Percentiles rank a stretch among this genome's conserved stretches.
Evolutionary conservation across 2,329 filamentous ascomycete genomes (phyloP).

Genomic region (Paecilomyces formosus): DNA sequence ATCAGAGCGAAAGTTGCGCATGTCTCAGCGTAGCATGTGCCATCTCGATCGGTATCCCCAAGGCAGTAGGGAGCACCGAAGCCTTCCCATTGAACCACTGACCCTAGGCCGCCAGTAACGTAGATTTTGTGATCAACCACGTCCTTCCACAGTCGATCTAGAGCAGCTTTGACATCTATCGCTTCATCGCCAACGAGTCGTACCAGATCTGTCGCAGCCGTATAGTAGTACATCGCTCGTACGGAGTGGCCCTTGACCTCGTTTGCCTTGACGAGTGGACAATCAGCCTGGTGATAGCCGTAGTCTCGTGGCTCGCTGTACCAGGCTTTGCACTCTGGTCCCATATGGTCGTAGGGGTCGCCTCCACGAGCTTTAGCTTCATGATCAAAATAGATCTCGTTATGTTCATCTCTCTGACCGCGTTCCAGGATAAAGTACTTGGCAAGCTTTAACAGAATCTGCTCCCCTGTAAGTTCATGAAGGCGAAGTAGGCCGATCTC

Average conservation of each 20-base stretch:
- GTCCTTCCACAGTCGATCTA: conserved; percentile 50
- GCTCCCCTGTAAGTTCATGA: conserved; percentile 31
- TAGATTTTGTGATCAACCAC: conserved; percentile 58
- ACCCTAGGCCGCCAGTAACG: conserved; percentile 54
- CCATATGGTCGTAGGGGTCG: background rate
- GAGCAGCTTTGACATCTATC: conserved; percentile 27
- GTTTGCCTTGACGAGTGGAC: conserved; percentile 46
- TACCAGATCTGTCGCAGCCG: conserved; percentile 49
- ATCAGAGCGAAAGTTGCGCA: conserved; percentile 38
- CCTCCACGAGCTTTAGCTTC: conserved; percentile 30
- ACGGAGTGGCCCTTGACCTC: conserved; percentile 54
- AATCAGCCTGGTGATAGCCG: conserved; percentile 50
- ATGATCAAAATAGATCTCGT: conserved; percentile 45
- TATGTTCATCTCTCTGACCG: conserved; percentile 39
- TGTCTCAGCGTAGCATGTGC: conserved; percentile 56
- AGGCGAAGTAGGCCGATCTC: conserved; percentile 44
- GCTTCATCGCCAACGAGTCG: conserved; percentile 21
- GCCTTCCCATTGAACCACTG: conserved; percentile 52
- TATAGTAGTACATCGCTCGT: conserved; percentile 53
- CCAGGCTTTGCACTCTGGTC: conserved; percentile 42
- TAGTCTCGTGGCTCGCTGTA: conserved; percentile 27
- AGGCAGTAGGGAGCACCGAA: conserved; percentile 55
- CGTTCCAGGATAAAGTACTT: conserved; percentile 52
- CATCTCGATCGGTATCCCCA: conserved; percentile 52
- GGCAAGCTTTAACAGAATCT: conserved; percentile 41